Evolutionary conservation across 2,329 filamentous ascomycete genomes (phyloP).

Genomic region (Scorias spongiosa): DNA sequence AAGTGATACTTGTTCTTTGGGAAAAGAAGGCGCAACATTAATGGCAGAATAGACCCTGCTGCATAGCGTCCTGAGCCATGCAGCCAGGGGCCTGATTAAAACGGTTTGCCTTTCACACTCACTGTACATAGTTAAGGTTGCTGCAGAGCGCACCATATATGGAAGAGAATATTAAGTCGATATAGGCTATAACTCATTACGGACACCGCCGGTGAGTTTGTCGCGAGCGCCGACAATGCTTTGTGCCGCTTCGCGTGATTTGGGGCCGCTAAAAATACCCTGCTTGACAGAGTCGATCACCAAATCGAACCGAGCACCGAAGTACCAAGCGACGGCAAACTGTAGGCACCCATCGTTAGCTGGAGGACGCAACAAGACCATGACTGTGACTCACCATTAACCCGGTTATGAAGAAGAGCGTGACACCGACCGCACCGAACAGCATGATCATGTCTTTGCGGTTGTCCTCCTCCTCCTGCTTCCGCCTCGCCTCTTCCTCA

Average conservation of each 20-base stretch:
- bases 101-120: neutral
- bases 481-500: conserved; percentile 42
- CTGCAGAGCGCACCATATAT: no score
- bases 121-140: neutral
- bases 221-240: neutral
- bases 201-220: neutral
- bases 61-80: no score
- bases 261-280: conserved; percentile 30
- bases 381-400: conserved; percentile 54
- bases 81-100: no score
- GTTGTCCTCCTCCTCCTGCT: conserved; percentile 36
- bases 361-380: neutral
- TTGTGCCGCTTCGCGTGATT: neutral
- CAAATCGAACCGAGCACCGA: conserved; percentile 72
- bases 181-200: neutral
- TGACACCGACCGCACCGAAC: conserved; percentile 47
- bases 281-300: conserved; percentile 41
- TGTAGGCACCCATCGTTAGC: conserved; percentile 22
- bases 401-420: conserved; percentile 55
- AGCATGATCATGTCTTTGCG: conserved; percentile 47
- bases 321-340: conserved; percentile 62
- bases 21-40: no score
- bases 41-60: no score
- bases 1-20: no score
- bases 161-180: neutral